These are phyloP conservation scores for Tulasnella sp. DNA, from an alignment of 768 basidiomycete species.

Conservation along the genomic window DNA sequence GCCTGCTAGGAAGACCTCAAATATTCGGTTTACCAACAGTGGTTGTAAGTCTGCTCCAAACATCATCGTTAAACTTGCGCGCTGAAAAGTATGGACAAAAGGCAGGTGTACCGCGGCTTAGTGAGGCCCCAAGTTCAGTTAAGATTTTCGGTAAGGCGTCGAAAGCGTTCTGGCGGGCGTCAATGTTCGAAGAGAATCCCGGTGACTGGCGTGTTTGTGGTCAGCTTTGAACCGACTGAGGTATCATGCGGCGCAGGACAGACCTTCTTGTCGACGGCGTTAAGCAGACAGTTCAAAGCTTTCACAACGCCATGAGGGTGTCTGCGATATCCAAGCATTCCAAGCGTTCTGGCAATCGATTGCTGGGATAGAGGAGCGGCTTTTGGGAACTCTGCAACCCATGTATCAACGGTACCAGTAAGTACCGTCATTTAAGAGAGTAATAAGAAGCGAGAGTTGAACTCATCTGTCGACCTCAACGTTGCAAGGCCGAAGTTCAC, in stretches of 20 bases:
- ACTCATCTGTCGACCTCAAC: slow-evolving; percentile 65
- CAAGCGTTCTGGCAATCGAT: slow-evolving; percentile 59
- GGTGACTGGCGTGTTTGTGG: slow-evolving; percentile 26
- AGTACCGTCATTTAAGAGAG: slow-evolving; percentile 10
- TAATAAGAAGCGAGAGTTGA: background rate
- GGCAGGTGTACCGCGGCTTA: slow-evolving; percentile 12
- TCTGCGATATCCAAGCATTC: slow-evolving; percentile 52
- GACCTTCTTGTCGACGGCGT: slow-evolving; percentile 47
- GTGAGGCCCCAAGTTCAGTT: background rate
- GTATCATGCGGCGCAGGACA: slow-evolving; percentile 20
- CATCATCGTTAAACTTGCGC: no score
- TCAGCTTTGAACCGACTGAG: background rate
- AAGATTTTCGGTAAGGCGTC: slow-evolving; percentile 20
- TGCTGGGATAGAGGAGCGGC: slow-evolving; percentile 52
- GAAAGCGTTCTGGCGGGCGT: slow-evolving; percentile 47
- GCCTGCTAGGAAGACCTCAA: slow-evolving; percentile 49
- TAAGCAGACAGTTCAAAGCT: slow-evolving; percentile 49
- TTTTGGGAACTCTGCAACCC: slow-evolving; percentile 43
- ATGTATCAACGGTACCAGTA: slow-evolving; percentile 38
- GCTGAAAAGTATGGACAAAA: no score
- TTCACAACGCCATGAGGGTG: slow-evolving; percentile 44
- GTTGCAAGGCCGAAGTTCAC: slow-evolving; percentile 56
- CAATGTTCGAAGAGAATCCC: slow-evolving; percentile 36
- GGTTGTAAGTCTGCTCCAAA: no score
- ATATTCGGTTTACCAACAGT: slow-evolving; percentile 45